phyloP scores from a whole-genome alignment of 1,284 basidiomycete genomes.

The Takashimella tepidaria region DNA sequence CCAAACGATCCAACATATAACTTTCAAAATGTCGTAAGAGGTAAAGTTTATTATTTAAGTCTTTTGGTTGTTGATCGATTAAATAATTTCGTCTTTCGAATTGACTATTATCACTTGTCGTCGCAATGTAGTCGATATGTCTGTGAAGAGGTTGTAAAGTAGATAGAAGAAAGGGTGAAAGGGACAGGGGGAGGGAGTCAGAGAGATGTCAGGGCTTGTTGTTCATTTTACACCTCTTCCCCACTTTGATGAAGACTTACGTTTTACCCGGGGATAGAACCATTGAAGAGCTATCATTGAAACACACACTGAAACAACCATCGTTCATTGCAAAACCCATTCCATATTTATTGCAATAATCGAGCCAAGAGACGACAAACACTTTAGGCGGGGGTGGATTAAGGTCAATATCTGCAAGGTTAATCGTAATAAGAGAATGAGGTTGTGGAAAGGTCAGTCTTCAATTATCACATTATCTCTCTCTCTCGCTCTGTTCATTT shows the following conservation, averaged over 20 bases:
- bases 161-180: too few relatives aligned
- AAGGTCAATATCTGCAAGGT: slow-evolving; percentile 23
- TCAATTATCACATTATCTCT: too few relatives aligned
- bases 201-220: too few relatives aligned
- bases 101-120: slow-evolving; percentile 25
- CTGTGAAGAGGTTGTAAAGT: slow-evolving; percentile 51
- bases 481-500: too few relatives aligned
- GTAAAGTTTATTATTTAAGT: slow-evolving; percentile 80
- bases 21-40: slow-evolving; percentile 85
- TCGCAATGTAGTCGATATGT: slow-evolving; percentile 73
- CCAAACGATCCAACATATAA: slow-evolving; percentile 84
- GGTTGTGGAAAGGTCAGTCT: too few relatives aligned
- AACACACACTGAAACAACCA: slow-evolving; percentile 89
- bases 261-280: slow-evolving; percentile 76
- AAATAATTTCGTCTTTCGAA: slow-evolving; percentile 40
- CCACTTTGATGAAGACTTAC: slow-evolving; percentile 52
- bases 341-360: slow-evolving; percentile 97
- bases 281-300: slow-evolving; percentile 87
- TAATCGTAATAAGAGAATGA: neutral
- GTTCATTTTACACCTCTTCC: too few relatives aligned
- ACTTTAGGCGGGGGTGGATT: slow-evolving; percentile 64
- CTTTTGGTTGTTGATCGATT: slow-evolving; percentile 43
- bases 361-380: slow-evolving; percentile 96
- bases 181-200: too few relatives aligned
- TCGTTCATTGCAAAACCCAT: slow-evolving; percentile 97